Evolutionary conservation across 2,329 filamentous ascomycete species (phyloP), one percentile per base, ranked within the genome.

Genomic region (Knoxdaviesia proteae): DNA sequence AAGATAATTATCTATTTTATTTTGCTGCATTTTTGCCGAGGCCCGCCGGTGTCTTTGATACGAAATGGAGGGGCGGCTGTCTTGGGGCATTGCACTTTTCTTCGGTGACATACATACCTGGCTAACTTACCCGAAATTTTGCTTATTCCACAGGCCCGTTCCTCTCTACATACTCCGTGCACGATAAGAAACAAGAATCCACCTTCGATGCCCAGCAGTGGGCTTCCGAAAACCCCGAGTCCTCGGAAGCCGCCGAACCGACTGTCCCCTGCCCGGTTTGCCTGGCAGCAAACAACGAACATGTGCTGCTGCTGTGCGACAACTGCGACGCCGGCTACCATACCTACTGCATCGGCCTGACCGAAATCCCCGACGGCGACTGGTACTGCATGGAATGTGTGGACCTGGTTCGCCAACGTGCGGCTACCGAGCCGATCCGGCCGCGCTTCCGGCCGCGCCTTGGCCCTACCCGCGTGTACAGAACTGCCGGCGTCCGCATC

Each of bases 351-450:
- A 74, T 93, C 47, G 87, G 83, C 34, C 69, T 94, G 41, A 78
- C 87, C 46, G 63, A 68, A 42, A 74, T 93, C 44, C 86, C 87
- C 29, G 62, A 69, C 32, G 82, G 81, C 32, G 67, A 77, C 49
- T 98, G 88, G 87, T 94, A 88, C 58, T 98, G 90, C 63, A 77
- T 90, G 59, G 76, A 81, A 52, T 98, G 90, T 59, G 58, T 66
- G 47, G 36, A 7, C 11, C 36, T 9, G 8, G 10, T 38, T 38
- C 36, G n/a, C 11, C 36, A 38, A 38, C 7, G 7, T 38, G 11
- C 7, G 5, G 11, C 36, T 38, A 11, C 20, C 20, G 20, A 20
- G 20, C 20, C 20, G 20, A 20, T 20, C 20, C 20, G 20, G 20
- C 20, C 20, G 20, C 20, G 20, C 20, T 20, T 20, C 20, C 20